phyloP scores from a whole-genome alignment of 1,139 yeast genomes.

The Pichia terricola region DNA sequence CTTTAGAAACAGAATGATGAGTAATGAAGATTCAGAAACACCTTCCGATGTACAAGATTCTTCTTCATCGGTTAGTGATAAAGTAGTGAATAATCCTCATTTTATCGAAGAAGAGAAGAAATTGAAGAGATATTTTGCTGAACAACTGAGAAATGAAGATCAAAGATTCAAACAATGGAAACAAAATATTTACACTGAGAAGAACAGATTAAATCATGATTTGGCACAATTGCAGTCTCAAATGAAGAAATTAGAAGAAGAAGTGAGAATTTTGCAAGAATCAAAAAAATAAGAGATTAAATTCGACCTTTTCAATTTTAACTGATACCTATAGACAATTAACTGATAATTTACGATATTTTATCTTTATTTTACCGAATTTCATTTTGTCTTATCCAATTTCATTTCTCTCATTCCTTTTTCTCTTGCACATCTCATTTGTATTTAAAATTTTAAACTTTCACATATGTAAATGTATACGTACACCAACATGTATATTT shows the following conservation, averaged over 20 bases:
- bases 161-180: conserved; percentile 98
- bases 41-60: conserved; percentile 13
- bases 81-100: conserved; percentile 64
- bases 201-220: conserved; percentile 89
- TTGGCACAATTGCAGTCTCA: conserved; percentile 77
- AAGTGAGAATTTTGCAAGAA: conserved; percentile 59
- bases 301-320: neutral
- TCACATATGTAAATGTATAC: too few relatives aligned
- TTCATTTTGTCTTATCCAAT: too few relatives aligned
- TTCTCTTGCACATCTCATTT: too few relatives aligned
- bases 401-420: too few relatives aligned
- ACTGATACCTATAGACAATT: neutral
- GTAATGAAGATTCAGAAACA: conserved; percentile 24
- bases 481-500: too few relatives aligned
- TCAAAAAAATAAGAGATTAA: conserved; percentile 26
- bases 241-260: conserved; percentile 63
- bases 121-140: conserved; percentile 91
- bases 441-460: too few relatives aligned
- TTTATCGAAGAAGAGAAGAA: conserved; percentile 95
- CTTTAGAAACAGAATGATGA: conserved; percentile 76
- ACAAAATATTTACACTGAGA: conserved; percentile 86
- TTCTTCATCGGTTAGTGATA: conserved; percentile 25
- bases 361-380: neutral
- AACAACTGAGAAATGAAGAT: conserved; percentile 94
- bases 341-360: conserved; percentile 8